Base-by-base conservation (phyloP, 306 rosid genomes). In the Senna tora region DNA sequence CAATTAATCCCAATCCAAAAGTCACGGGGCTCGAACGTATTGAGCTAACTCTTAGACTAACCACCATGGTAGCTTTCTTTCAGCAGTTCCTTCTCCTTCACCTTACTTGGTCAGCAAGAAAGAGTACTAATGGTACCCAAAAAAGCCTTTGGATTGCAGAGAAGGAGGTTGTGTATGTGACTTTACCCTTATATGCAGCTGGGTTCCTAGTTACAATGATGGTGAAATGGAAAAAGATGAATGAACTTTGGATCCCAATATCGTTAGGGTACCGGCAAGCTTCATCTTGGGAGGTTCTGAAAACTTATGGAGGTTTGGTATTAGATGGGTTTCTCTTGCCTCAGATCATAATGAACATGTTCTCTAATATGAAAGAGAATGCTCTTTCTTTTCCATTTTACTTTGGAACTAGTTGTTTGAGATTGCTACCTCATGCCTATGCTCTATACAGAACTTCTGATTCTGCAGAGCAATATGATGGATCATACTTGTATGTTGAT, bases 261-360 rank as follows among this genome's bases (percentile, higher is more conserved):
- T 25, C 30, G 1, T 25, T 25, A 25, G 30, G 30, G 30, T 25
- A 25, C 30, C 3, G n/a, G n/a, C 22, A 6, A 0, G 14, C 10
- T 21, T 51, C 65, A 71, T 21, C 46, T 67, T 54, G 77, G 79
- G 66, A 51, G 43, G 52, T 60, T 73, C 66, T 74, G 6, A 84
- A 80, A 62, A 77, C 84, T 41, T 85, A 74, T n/a, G 77, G 75
- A 38, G 86, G 82, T 33, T 77, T 84, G 73, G 77, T 88, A 5
- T 62, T 78, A 71, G 90, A 85, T 53, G 79, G 87, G 2, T 88
- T 88, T 78, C 84, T 88, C 58, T 67, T 91, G 65, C 95, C 97
- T 49, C 92, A 88, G 60, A 82, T 87, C 11, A 55, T 84, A 21
- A 73, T 85, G 21, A 88, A 87, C 81, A 2, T 84, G 75, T 76